Base-by-base conservation (phyloP, 1,284 basidiomycete species). In the Ceratobasidium sp. region DNA sequence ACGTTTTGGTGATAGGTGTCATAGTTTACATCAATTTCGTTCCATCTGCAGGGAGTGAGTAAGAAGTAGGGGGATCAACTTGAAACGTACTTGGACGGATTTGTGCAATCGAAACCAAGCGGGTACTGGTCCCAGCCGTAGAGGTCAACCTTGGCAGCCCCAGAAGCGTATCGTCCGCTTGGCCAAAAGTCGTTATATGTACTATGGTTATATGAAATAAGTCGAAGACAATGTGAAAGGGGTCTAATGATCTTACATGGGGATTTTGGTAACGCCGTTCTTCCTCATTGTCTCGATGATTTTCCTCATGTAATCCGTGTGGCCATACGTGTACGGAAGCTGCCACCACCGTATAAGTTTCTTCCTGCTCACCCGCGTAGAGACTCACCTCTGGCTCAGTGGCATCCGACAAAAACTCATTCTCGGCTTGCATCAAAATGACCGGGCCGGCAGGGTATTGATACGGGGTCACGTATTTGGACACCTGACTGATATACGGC, bases 391-490 rank as follows among this genome's bases (percentile, higher is more conserved):
- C 33, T 20, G 68, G 68, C 13, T 70, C 53, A 26, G 18, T 42
- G 1, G 7, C 51, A 20, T 51, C 51, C 18, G 61, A 63, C 61
- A 63, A 18, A 40, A 55, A 70, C 28, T 70, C 68, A 20, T 70
- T 70, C 26, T 70, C 68, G 20, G 42, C 46, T 13, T 70, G 68
- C 68, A 70, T 56, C 33, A 70, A n/a, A 23, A 70, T 56, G 6
- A 70, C 68, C n/a, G 68, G 68, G 6, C 68, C 68, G 10, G 42
- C 68, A 7, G 68, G 68, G 73, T 87, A 87, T 83, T 86, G 79
- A 42, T 42, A 76, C 55, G 13, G 60, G 46, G n/a, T 42, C 58
- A 70, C 68, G n/a, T 51, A 56, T 51, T 56, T 70, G 2, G 68
- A 55, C 49, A 58, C 53, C 26, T 55, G 40, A 26, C 23, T 61